These are phyloP conservation scores for Eustoma russellianum DNA, from an alignment of 257 asterid species.

Conservation along the genomic window DNA sequence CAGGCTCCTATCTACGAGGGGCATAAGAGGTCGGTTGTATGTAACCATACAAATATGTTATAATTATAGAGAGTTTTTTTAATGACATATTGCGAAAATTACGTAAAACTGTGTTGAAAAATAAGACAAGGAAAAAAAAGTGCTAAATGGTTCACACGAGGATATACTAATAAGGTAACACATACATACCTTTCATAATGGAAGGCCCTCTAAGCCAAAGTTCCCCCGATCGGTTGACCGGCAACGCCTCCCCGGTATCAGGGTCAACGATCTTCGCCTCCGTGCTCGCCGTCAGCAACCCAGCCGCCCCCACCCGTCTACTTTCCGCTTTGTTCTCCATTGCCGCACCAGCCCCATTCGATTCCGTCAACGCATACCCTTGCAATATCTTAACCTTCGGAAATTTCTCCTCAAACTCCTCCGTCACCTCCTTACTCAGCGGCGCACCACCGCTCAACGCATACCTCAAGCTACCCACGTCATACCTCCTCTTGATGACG, in stretches of 20 bases:
- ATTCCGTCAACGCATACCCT: conserved; percentile 82
- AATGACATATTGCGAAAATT: too few species aligned
- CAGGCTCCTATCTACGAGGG: too few species aligned
- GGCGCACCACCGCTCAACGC: conserved; percentile 83
- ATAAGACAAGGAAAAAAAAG: too few species aligned
- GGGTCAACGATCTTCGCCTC: conserved; percentile 82
- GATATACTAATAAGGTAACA: too few species aligned
- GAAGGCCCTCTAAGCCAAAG: conserved; percentile 79
- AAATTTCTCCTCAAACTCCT: conserved; percentile 57
- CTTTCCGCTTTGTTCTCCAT: conserved; percentile 63
- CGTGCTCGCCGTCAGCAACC: conserved; percentile 67
- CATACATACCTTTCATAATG: conserved; percentile 58
- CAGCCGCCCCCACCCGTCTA: conserved; percentile 66
- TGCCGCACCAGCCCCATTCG: conserved; percentile 67
- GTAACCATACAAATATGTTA: too few species aligned
- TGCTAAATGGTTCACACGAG: too few species aligned
- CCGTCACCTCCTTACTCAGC: conserved; percentile 66
- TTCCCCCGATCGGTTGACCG: conserved; percentile 58
- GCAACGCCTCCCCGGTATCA: conserved; percentile 33
- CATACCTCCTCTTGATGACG: conserved; percentile 36
- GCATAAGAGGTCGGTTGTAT: too few species aligned
- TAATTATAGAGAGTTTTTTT: too few species aligned
- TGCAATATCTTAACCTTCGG: conserved; percentile 50
- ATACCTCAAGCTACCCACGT: conserved; percentile 41
- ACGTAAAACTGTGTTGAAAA: too few species aligned